Percentiles rank a stretch among this genome's conserved stretches.
phyloP scores from a whole-genome alignment of 352 stramenopile species.

The Globisporangium recalcitrans region DNA sequence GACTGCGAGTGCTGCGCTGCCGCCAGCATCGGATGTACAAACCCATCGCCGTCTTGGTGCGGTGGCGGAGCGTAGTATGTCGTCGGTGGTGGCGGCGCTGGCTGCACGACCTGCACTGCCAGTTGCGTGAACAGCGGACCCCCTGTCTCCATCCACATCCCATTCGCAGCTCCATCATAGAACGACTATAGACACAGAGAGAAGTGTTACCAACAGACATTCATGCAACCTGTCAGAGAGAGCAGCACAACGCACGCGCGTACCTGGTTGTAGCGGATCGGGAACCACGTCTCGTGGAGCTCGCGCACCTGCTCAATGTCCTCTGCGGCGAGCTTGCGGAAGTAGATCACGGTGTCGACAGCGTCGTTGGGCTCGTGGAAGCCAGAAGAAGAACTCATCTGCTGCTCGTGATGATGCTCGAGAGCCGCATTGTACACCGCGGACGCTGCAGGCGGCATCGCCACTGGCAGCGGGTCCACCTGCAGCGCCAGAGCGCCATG shows the following conservation, averaged over 20 bases:
- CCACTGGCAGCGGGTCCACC: conserved; percentile 8
- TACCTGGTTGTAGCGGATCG: conserved; percentile 92
- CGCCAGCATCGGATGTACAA: conserved; percentile 3
- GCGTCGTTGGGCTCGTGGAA: not conserved
- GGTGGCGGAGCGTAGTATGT: conserved; percentile 6
- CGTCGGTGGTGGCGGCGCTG: conserved; percentile 7
- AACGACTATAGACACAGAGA: conserved; percentile 54
- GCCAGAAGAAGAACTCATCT: not conserved
- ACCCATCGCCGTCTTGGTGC: not conserved
- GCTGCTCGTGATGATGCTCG: not conserved
- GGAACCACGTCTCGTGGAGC: conserved; percentile 96
- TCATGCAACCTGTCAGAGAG: not conserved
- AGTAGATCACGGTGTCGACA: conserved; percentile 44
- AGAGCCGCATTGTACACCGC: conserved; percentile 1
- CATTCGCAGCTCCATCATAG: conserved; percentile 88
- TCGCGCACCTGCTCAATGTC: conserved; percentile 89
- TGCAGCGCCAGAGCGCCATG: conserved; percentile 14
- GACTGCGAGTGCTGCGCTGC: not conserved
- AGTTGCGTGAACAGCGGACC: conserved; percentile 89
- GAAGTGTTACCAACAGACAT: not conserved
- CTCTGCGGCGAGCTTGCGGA: conserved; percentile 58
- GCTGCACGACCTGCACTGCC: conserved; percentile 49
- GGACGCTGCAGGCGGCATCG: conserved; percentile 1
- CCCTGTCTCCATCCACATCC: conserved; percentile 83
- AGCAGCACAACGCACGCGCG: not conserved